Conservation (phyloP, 495 filamentous ascomycete genomes). For the Hypomontagnella submonticulosa region DNA sequence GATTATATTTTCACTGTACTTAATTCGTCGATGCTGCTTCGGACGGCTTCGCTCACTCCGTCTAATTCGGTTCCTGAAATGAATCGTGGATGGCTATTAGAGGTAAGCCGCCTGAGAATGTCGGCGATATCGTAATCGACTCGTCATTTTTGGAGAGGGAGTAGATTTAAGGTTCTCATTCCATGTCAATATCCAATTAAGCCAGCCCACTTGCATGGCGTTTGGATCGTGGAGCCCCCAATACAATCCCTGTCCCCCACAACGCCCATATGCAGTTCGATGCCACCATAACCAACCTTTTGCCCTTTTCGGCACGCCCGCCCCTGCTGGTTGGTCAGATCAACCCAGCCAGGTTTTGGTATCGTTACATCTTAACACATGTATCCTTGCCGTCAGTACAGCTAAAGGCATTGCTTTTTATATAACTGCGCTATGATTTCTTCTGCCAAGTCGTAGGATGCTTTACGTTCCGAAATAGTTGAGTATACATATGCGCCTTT, state of each 20-base stretch:
- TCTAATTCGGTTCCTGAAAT: not conserved
- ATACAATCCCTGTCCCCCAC: not conserved
- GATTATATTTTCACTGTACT: conserved; percentile 16
- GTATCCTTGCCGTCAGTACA: too few species aligned
- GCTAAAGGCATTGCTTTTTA: too few species aligned
- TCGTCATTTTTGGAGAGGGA: not conserved
- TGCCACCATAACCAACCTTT: not conserved
- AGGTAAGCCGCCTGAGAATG: too few species aligned
- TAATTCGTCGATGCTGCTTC: not conserved
- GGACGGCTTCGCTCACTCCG: not conserved
- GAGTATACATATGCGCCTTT: too few species aligned
- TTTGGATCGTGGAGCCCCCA: too few species aligned
- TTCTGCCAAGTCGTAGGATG: too few species aligned
- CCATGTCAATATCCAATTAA: not conserved
- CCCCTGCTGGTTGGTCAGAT: not conserved
- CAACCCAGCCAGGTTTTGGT: too few species aligned
- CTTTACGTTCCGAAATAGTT: too few species aligned
- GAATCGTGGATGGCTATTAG: not conserved
- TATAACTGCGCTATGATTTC: too few species aligned
- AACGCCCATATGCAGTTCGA: not conserved
- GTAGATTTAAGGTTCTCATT: not conserved
- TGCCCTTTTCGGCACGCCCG: not conserved
- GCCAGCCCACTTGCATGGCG: too few species aligned
- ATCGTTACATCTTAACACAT: too few species aligned
- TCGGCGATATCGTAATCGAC: too few species aligned